These are phyloP conservation scores for Penicillium hesseltinei DNA, from an alignment of 2,329 filamentous ascomycete species.

Conservation along the genomic window DNA sequence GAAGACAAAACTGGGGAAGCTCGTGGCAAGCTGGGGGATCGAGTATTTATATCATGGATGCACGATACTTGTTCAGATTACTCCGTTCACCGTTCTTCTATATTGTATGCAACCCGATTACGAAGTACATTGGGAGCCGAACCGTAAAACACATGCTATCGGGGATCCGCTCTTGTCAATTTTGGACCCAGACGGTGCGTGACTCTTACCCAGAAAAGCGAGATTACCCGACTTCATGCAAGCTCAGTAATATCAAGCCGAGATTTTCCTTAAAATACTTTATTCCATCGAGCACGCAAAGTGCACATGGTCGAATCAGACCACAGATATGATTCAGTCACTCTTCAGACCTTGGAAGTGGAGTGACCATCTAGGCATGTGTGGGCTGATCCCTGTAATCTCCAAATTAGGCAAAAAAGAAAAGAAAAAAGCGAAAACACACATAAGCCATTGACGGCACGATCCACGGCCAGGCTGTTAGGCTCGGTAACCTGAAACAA, in stretches of 20 bases:
- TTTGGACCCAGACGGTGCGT: not conserved
- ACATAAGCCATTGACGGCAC: not conserved
- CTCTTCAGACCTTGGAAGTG: not conserved
- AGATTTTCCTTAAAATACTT: not conserved
- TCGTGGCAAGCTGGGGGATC: conserved; percentile 16
- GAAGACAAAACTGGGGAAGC: conserved; percentile 13
- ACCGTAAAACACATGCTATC: not conserved
- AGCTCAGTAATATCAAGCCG: conserved; percentile 5
- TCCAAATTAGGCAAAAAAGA: conserved; percentile 5
- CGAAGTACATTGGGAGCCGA: not conserved
- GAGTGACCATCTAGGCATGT: conserved; percentile 9
- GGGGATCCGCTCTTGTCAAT: not conserved
- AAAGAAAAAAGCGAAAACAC: not conserved
- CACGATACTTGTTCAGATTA: not conserved
- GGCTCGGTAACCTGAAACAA: conserved; percentile 13
- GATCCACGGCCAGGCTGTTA: conserved; percentile 1
- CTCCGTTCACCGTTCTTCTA: not conserved
- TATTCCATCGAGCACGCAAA: not conserved
- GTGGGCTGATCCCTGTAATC: conserved; percentile 24
- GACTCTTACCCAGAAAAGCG: conserved; percentile 11
- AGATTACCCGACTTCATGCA: conserved; percentile 7
- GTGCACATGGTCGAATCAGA: conserved; percentile 16
- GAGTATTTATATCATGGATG: conserved; percentile 16
- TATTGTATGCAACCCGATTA: not conserved
- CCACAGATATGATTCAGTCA: conserved; percentile 3